Percentiles rank a stretch among this genome's conserved stretches.
Evolutionary conservation across 164 flowering plant genomes (phyloP).

Genomic region (Piper betle): DNA sequence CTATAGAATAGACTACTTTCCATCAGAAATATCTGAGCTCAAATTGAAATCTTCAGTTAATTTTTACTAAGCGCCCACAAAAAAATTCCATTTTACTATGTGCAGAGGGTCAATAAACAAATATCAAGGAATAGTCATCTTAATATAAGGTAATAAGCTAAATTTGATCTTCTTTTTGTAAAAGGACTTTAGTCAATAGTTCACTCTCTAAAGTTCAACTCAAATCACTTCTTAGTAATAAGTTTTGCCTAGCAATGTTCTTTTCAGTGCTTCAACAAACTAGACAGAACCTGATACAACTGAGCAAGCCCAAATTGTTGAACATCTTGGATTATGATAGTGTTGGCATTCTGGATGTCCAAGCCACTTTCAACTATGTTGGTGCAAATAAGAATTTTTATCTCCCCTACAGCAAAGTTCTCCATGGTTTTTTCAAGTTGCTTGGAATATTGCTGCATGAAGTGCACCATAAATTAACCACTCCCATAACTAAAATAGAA

Average conservation of each 20-base stretch:
- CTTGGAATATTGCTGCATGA: conserved; percentile 82
- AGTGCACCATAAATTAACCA: not conserved
- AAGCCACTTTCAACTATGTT: conserved; percentile 98
- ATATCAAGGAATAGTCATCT: too few species aligned
- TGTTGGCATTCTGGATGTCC: conserved; percentile 96
- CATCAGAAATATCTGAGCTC: not conserved
- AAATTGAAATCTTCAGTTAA: not conserved
- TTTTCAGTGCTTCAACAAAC: not conserved
- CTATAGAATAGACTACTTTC: not conserved
- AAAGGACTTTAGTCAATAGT: too few species aligned
- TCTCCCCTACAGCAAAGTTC: conserved; percentile 64
- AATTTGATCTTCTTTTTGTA: too few species aligned
- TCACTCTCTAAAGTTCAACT: too few species aligned
- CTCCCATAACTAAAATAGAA: too few species aligned
- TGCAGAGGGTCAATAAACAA: too few species aligned
- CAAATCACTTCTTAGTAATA: not conserved
- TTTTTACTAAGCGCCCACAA: not conserved
- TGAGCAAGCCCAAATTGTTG: conserved; percentile 96
- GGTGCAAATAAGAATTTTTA: conserved; percentile 79
- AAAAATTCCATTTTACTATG: too few species aligned
- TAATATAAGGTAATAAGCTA: too few species aligned
- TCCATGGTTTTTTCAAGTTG: conserved; percentile 95
- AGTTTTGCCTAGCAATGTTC: not conserved
- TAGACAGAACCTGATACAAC: conserved; percentile 62
- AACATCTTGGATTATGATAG: conserved; percentile 92